These are phyloP conservation scores for Umbelopsis ramanniana DNA, from an alignment of 192 early-diverging fungal species.

Conservation along the genomic window DNA sequence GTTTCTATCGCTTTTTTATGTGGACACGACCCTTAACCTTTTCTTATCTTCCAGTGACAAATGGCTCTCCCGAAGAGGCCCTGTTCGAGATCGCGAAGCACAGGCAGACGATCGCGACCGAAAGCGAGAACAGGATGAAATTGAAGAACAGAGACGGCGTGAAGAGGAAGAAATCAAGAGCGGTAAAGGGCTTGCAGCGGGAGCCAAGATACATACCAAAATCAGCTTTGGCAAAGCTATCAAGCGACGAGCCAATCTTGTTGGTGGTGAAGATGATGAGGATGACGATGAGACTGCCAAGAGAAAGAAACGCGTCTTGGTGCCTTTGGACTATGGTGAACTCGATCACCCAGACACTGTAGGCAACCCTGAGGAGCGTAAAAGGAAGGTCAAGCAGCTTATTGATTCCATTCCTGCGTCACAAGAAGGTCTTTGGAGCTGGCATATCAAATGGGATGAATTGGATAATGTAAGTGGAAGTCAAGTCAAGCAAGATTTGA, in stretches of 20 bases:
- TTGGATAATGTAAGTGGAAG: conserved; percentile 62
- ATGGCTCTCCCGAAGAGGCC: conserved; percentile 42
- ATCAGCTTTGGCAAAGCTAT: conserved; percentile 37
- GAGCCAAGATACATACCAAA: conserved; percentile 34
- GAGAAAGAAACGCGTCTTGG: conserved; percentile 50
- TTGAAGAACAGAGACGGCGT: conserved; percentile 46
- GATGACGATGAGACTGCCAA: conserved; percentile 58
- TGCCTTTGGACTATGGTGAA: conserved; percentile 58
- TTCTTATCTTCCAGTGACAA: background rate
- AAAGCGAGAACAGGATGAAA: conserved; percentile 49
- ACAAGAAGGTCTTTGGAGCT: conserved; percentile 68
- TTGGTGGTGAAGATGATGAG: conserved; percentile 49
- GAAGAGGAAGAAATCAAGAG: conserved; percentile 30
- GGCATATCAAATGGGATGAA: conserved; percentile 78
- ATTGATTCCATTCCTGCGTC: conserved; percentile 74
- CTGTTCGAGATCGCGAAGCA: conserved; percentile 64
- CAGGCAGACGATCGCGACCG: conserved; percentile 74
- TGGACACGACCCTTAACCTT: too few relatives aligned
- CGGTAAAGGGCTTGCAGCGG: conserved; percentile 28
- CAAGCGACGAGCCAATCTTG: conserved; percentile 36
- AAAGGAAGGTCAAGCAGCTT: conserved; percentile 65
- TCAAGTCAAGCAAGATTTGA: too few relatives aligned
- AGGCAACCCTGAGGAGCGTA: conserved; percentile 71
- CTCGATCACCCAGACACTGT: conserved; percentile 41
- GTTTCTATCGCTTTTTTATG: too few relatives aligned